A percentile compares a stretch with the other conserved stretches of the same genome.
Conservation (phyloP, 177 flowering plant species). For the Vitis hybrid region DNA sequence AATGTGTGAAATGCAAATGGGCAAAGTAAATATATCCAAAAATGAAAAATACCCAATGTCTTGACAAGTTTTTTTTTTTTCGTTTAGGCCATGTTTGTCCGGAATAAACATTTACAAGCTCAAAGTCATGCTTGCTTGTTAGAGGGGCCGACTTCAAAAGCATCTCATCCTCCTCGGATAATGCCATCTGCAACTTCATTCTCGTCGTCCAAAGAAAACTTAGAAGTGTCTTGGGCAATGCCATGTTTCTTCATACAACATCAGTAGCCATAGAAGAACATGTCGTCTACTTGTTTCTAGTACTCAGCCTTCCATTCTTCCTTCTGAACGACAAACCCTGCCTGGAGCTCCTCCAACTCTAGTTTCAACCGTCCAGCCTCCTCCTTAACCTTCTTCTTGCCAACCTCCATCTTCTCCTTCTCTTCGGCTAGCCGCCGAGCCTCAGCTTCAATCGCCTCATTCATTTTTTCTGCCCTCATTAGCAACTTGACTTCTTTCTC, state of each 20-base stretch:
- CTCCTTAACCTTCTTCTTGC: fast-evolving
- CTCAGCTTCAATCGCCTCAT: too few species aligned
- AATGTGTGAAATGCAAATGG: too few species aligned
- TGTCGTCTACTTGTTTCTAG: too few species aligned
- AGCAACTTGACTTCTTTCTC: fast-evolving
- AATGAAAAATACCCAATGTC: too few species aligned
- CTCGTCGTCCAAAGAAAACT: fast-evolving
- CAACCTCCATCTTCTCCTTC: fast-evolving
- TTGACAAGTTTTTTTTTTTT: too few species aligned
- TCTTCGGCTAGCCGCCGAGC: fast-evolving
- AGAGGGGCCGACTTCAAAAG: too few species aligned
- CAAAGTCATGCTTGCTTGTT: too few species aligned
- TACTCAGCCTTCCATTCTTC: fast-evolving
- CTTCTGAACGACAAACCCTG: fast-evolving
- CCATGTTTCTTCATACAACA: too few species aligned
- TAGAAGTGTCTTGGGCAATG: fast-evolving
- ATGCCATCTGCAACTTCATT: fast-evolving
- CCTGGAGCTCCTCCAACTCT: fast-evolving
- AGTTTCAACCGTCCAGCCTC: fast-evolving
- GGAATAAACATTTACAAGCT: too few species aligned
- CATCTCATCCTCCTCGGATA: fast-evolving
- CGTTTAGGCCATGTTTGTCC: fast-evolving
- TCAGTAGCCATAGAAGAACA: too few species aligned
- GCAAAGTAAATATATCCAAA: too few species aligned
- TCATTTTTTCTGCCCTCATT: too few species aligned